Base-by-base conservation (phyloP, 2,329 filamentous ascomycete genomes). In the Epichloe bromicola region DNA sequence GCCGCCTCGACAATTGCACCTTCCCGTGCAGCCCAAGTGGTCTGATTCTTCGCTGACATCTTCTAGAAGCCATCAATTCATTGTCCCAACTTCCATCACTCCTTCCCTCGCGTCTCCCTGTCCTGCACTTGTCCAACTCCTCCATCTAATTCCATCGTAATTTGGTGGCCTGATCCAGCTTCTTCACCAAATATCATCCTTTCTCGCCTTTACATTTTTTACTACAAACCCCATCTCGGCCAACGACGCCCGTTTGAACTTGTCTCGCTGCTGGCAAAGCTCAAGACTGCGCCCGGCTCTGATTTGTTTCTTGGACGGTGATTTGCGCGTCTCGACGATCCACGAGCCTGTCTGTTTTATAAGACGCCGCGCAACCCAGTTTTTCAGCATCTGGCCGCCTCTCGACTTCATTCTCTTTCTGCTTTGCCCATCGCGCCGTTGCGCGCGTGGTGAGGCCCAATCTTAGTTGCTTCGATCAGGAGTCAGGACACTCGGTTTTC, bases 1-100 rank as follows among this genome's bases (percentile, higher is more conserved):
- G 36, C 36, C 15, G 14, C 12, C 15, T 14, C 3, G 11, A 41
- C 44, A 45, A 39, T 37, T 50, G 42, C 42, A 33, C 48, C 23
- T 49, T 44, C 43, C 33, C 36, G 49, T 15, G 20, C 36, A 14
- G 37, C 5, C 36, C 36, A 14, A 26, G 46, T 38, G 19, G 46
- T 30, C 39, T 47, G 45, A 58, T 53, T 53, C 57, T 61, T 60
- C 57, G 51, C 58, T 42, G 56, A 64, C 59, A 56, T 56, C 61
- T 63, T 63, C 61, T 63, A 62, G 61, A 63, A 63, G 61, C 52
- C 48, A 38, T 26, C 33, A 30, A 30, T 30, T 30, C 44, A 17
- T 20, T 52, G 40, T 48, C 54, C 51, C 46, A 40, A 45, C 48
- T 41, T 45, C 48, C 8, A 30, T 41, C 49, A 53, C 46, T 17